Evolutionary conservation across 495 filamentous ascomycete species (phyloP).

Genomic region (Talaromyces nanjingensis): DNA sequence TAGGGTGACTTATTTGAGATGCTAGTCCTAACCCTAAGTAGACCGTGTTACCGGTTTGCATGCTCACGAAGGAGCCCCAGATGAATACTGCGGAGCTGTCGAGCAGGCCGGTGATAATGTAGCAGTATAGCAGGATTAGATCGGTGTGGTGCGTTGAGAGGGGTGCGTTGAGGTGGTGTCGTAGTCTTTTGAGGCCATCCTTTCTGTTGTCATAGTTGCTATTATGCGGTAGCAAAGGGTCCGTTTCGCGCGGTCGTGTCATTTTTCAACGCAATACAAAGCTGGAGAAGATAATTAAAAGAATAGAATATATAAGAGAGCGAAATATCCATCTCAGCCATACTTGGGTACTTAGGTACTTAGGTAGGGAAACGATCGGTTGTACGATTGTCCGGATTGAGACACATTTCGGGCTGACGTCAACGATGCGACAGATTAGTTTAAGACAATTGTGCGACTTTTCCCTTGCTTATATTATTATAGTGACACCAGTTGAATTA

Average conservation of each 20-base stretch:
- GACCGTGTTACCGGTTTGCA: constrained; percentile 78
- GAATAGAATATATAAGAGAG: too few species aligned
- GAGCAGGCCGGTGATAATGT: constrained; percentile 65
- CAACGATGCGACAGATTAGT: neutral
- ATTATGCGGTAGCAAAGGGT: constrained; percentile 9
- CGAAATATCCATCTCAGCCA: too few species aligned
- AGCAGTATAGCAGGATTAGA: constrained; percentile 56
- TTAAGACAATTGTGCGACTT: neutral
- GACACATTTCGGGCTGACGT: neutral
- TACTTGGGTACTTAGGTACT: too few species aligned
- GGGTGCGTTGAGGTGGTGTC: constrained; percentile 37
- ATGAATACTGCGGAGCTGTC: constrained; percentile 65
- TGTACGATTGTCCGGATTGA: neutral
- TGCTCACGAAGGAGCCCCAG: constrained; percentile 71
- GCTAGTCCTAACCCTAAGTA: constrained; percentile 63
- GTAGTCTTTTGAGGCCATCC: constrained; percentile 4
- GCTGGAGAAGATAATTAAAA: too few species aligned
- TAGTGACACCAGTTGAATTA: too few species aligned
- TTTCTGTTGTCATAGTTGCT: neutral
- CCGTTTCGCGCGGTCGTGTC: constrained; percentile 1
- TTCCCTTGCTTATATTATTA: too few species aligned
- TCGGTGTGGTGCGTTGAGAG: constrained; percentile 52
- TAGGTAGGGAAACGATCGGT: too few species aligned
- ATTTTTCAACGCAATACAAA: neutral
- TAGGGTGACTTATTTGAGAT: neutral